Evolutionary conservation across 176 grass and related monocot species (phyloP).

Genomic region (Oryza brachyantha): DNA sequence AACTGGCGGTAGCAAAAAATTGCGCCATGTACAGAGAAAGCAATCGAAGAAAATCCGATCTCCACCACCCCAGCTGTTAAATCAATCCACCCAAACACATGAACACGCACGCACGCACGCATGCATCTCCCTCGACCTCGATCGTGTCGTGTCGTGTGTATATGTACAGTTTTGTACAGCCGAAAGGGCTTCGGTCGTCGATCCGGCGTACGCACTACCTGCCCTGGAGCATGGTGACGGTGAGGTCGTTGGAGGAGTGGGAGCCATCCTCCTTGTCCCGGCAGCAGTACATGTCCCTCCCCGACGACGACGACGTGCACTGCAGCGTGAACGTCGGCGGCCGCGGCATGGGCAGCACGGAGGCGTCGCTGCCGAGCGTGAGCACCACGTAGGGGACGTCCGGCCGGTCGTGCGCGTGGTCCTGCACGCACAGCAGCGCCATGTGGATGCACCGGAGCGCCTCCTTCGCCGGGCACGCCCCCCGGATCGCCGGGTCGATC

Average conservation of each 20-base stretch:
- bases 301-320: slow-evolving; percentile 33
- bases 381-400: slow-evolving; percentile 53
- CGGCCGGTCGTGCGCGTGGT: slow-evolving; percentile 70
- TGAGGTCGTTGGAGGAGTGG: slow-evolving; percentile 40
- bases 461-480: slow-evolving; percentile 23
- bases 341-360: slow-evolving; percentile 48
- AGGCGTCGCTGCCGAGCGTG: slow-evolving; percentile 47
- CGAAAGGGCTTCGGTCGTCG: no score
- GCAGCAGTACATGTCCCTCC: neutral
- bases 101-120: no score
- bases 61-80: no score
- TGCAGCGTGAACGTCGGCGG: slow-evolving; percentile 59
- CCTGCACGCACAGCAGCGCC: slow-evolving; percentile 82
- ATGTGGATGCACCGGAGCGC: slow-evolving; percentile 53
- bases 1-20: no score
- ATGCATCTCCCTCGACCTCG: no score
- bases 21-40: no score
- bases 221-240: slow-evolving; percentile 37
- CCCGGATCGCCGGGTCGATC: slow-evolving; percentile 50
- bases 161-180: neutral
- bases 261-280: slow-evolving; percentile 20
- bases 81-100: no score
- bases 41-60: no score
- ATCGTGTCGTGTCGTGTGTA: no score
- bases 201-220: no score